These are phyloP conservation scores for Taiozyma sp. DNA, from an alignment of 1,139 yeast species.

Conservation along the genomic window DNA sequence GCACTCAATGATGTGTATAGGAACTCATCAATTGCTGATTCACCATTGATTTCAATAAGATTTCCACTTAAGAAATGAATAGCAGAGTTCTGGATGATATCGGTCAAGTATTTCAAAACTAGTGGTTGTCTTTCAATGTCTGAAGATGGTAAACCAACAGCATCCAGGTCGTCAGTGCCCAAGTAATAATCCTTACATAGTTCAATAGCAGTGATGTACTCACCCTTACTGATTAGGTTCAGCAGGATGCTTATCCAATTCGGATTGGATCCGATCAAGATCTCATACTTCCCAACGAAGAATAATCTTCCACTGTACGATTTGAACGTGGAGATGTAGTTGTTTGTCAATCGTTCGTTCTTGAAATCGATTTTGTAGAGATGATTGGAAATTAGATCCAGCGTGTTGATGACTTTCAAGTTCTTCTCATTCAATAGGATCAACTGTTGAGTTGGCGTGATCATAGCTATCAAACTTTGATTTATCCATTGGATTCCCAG, in stretches of 20 bases:
- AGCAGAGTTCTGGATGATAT: constrained; percentile 32
- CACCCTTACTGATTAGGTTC: constrained; percentile 40
- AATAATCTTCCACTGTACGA: constrained; percentile 42
- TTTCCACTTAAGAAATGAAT: constrained; percentile 16
- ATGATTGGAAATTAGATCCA: constrained; percentile 41
- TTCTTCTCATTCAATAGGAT: constrained; percentile 35
- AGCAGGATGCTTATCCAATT: constrained; percentile 73
- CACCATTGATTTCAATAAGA: constrained; percentile 7
- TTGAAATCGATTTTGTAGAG: constrained; percentile 22
- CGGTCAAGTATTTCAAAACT: constrained; percentile 48
- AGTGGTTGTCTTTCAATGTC: constrained; percentile 37
- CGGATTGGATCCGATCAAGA: constrained; percentile 51
- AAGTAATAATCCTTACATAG: constrained; percentile 49
- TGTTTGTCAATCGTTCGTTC: constrained; percentile 23
- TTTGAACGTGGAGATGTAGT: constrained; percentile 27
- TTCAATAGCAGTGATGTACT: constrained; percentile 50
- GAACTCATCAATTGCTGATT: constrained; percentile 18
- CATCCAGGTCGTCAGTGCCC: constrained; percentile 40
- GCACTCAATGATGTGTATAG: constrained; percentile 37
- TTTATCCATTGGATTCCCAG: constrained; percentile 58
- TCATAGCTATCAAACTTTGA: constrained; percentile 39
- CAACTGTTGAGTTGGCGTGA: constrained; percentile 42
- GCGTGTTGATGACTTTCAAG: constrained; percentile 32
- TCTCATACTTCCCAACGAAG: constrained; percentile 42
- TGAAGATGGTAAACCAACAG: constrained; percentile 50